Base-by-base conservation (phyloP, 1,139 yeast genomes). In the Candida sojae region DNA sequence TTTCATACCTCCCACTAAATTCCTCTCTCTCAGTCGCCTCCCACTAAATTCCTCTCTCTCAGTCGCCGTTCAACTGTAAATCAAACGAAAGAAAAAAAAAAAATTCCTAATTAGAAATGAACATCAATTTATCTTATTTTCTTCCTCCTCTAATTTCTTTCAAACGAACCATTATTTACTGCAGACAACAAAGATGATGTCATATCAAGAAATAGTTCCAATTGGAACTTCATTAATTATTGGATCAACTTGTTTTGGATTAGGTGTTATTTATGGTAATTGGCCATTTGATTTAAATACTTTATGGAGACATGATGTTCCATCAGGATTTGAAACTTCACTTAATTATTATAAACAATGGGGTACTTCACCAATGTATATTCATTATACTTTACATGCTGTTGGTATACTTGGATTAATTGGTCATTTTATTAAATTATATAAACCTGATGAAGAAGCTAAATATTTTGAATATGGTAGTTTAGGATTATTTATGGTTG, bases 391-490 rank as follows among this genome's bases (percentile, higher is more conserved):
- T 28, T 73, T 88, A 57, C 91, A 89, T 58, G 70, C 65, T 43
- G 78, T 85, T 39, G 71, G 84, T 46, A 69, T 60, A 1, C 49
- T 90, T 39, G 97, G 96, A 3, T 73, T 90, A 49, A 44, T 82
- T 43, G 97, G 97, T 10, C 73, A 86, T 50, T 75, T 87, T 56
- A 78, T 88, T 65, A 90, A 91, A 73, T 79, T 92, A 49, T 90
- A 86, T 73, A 88, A 87, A 70, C 97, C 98, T 13, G 67, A 80
- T 45, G 93, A 86, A 50, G 95, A 93, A 47, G 79, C 89, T 60
- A 85, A 85, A 65, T 80, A 87, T 64, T 92, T 93, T 64, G 99
- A 93, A 67, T 96, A 95, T 57, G 96, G 93, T 41, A 75, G 96
- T 10, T 74, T 91, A 58, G 84, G 83, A 26, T 76, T 89, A 53